Evolutionary conservation across 2,329 filamentous ascomycete genomes (phyloP).

Genomic region (Hypoxylon sp.): DNA sequence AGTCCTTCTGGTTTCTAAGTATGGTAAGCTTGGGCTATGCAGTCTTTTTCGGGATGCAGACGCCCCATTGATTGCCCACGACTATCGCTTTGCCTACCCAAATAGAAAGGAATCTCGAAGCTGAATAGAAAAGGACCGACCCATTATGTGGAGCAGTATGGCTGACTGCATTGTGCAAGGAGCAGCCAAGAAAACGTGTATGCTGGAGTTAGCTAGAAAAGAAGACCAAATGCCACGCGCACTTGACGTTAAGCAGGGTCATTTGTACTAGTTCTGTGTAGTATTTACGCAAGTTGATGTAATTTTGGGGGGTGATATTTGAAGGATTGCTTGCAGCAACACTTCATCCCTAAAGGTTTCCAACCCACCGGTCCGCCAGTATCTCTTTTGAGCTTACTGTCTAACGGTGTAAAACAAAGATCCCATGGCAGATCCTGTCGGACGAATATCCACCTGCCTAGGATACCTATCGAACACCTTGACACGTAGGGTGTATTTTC

Average conservation of each 20-base stretch:
- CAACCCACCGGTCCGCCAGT: slow-evolving; percentile 13
- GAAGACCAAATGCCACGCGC: slow-evolving; percentile 23
- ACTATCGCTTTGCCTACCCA: background rate
- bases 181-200: slow-evolving; percentile 29
- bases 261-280: slow-evolving; percentile 16
- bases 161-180: slow-evolving; percentile 36
- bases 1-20: background rate
- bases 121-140: slow-evolving; percentile 32
- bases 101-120: slow-evolving; percentile 1
- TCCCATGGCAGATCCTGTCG: slow-evolving; percentile 19
- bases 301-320: slow-evolving; percentile 40
- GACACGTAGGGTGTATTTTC: background rate
- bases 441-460: background rate
- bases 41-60: background rate
- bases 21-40: background rate
- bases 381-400: slow-evolving; percentile 12
- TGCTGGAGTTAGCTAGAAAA: slow-evolving; percentile 17
- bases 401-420: slow-evolving; percentile 3
- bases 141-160: slow-evolving; percentile 22
- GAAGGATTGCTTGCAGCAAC: slow-evolving; percentile 38
- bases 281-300: slow-evolving; percentile 43
- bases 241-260: slow-evolving; percentile 5
- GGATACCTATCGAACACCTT: background rate
- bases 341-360: slow-evolving; percentile 29
- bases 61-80: background rate